These are phyloP conservation scores for Fagus crenata DNA, from an alignment of 306 rosid genomes.

Conservation along the genomic window DNA sequence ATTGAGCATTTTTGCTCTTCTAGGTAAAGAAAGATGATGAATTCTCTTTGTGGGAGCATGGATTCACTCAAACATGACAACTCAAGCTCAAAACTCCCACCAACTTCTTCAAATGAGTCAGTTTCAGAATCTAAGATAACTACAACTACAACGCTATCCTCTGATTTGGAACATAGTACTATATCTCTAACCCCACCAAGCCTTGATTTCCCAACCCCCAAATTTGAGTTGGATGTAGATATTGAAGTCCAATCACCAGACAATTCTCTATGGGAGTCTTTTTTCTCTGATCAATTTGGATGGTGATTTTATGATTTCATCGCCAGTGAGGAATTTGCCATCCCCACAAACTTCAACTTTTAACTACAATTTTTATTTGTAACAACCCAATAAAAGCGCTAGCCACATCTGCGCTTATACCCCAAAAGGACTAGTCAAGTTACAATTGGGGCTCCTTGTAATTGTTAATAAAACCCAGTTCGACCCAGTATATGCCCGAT, in stretches of 20 bases:
- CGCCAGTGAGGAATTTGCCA: slow-evolving; percentile 66
- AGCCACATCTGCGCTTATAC: no score
- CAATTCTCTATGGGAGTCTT: slow-evolving; percentile 75
- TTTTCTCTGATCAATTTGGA: slow-evolving; percentile 75
- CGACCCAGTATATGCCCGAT: no score
- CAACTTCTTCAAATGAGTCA: slow-evolving; percentile 48
- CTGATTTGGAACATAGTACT: slow-evolving; percentile 45
- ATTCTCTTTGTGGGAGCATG: slow-evolving; percentile 72
- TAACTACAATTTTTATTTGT: no score
- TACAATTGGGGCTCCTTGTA: no score
- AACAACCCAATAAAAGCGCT: no score
- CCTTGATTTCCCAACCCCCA: slow-evolving; percentile 60
- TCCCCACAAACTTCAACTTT: slow-evolving; percentile 52
- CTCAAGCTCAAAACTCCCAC: slow-evolving; percentile 49
- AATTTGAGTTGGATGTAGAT: slow-evolving; percentile 68
- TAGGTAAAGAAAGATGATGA: slow-evolving; percentile 47
- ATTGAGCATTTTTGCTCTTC: not conserved
- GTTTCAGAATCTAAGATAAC: slow-evolving; percentile 43
- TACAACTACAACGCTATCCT: slow-evolving; percentile 22
- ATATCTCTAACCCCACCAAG: slow-evolving; percentile 65
- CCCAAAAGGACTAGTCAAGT: no score
- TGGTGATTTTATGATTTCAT: slow-evolving; percentile 78
- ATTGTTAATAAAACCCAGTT: no score
- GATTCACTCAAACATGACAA: slow-evolving; percentile 56
- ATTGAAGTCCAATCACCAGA: slow-evolving; percentile 82